Evolutionary conservation across 768 basidiomycete genomes (phyloP), one percentile per base, ranked within the genome.

Genomic region (Candolleomyces efflorescens): DNA sequence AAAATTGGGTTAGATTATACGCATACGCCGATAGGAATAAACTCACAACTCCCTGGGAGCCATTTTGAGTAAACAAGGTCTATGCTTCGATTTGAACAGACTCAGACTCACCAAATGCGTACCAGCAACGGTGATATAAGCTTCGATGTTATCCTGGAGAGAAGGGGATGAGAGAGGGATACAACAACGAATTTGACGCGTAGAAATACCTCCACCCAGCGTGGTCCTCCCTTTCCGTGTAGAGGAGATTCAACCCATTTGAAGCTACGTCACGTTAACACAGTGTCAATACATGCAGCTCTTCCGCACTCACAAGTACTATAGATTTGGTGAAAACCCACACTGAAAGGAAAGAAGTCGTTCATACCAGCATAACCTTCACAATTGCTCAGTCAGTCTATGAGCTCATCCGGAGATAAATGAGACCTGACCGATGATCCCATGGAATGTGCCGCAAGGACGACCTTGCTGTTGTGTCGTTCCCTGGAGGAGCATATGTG

Each of bases 201-300:
- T 15, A 10, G 20, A 38, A 72, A 54, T 60, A 92, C 92, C 78
- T 98, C 95, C 12, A 96, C 94, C 96, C 96, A 98, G 24, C 82
- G 75, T 6, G 84, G 73, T 2, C 95, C 96, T 13, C 94, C 96
- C 2, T 80, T 79, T 7, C 94, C 94, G 61, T 88, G 85, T 44
- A 79, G 73, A 9, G 87, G 86, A 0, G 92, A 90, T 73, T 98
- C 96, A 0, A 96, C 95, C 96, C 96, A 99, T 75, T 97, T 96
- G 66, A 95, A 82, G 68, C 94, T 95, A 58, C 20, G 23, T 6
- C 15, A 50, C 17, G 24, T 58, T 3, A 45, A 39, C 22, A 24
- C 32, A 37, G 22, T 1, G 9, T n/a, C 46, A 9, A 37, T 20
- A 17, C 12, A 26, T 2, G 32, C 5, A 47, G 24, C 2, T 15